Evolutionary conservation across 768 basidiomycete species (phyloP).

Genomic region (Amanita muscaria): DNA sequence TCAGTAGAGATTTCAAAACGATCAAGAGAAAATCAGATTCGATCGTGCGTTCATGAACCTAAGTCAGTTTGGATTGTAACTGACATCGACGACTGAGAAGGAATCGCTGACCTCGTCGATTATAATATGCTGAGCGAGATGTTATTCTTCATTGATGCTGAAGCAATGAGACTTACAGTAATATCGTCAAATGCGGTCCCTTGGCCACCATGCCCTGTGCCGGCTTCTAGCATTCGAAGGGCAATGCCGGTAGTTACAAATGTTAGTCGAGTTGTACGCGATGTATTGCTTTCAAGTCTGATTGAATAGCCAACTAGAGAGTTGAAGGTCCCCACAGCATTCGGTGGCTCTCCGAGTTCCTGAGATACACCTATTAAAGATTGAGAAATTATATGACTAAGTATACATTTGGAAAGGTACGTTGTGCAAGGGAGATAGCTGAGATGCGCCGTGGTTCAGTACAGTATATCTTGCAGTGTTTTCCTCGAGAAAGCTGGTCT

Average conservation of each 20-base stretch:
- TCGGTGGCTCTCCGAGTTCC: slow-evolving; percentile 82
- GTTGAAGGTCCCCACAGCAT: slow-evolving; percentile 61
- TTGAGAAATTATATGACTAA: neutral
- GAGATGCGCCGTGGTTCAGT: slow-evolving; percentile 95
- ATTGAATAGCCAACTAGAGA: slow-evolving; percentile 95
- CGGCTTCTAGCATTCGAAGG: slow-evolving; percentile 90
- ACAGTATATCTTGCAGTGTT: slow-evolving; percentile 83
- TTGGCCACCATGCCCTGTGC: slow-evolving; percentile 56
- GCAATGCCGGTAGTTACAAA: slow-evolving; percentile 95
- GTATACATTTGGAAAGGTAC: slow-evolving; percentile 23
- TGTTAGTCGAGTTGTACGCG: slow-evolving; percentile 66
- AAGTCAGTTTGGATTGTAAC: neutral
- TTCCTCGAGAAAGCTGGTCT: slow-evolving; percentile 73
- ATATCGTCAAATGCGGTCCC: slow-evolving; percentile 89
- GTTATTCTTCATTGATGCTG: slow-evolving; percentile 2
- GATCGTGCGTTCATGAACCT: slow-evolving; percentile 95
- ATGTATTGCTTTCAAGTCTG: slow-evolving; percentile 80
- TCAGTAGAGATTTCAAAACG: slow-evolving; percentile 77
- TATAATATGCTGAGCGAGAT: slow-evolving; percentile 68
- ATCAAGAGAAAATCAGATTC: slow-evolving; percentile 96
- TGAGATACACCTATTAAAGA: slow-evolving; percentile 57
- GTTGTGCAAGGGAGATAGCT: slow-evolving; percentile 90
- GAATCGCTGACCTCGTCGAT: slow-evolving; percentile 70
- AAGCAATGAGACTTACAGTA: slow-evolving; percentile 47
- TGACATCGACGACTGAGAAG: neutral